Evolutionary conservation across 2,329 filamentous ascomycete genomes (phyloP), one percentile per base, ranked within the genome.

Genomic region (Fusarium armeniacum): DNA sequence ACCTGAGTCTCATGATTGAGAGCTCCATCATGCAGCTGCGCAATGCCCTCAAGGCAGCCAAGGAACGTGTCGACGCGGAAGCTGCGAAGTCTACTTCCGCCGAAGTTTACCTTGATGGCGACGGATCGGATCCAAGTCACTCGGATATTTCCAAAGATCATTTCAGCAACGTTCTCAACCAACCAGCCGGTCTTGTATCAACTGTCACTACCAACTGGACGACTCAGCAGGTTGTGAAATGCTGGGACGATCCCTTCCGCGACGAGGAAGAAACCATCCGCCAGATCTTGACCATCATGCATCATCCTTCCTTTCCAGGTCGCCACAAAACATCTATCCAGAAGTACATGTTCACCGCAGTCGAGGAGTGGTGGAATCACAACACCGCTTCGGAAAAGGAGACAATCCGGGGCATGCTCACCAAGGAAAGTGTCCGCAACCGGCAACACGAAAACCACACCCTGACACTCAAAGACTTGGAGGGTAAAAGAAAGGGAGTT

Each of bases 11-110:
- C 0, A 97, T 95, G 80, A 87, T 98, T 63, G 89, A 93, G 61
- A 94, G 94, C 2, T 90, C 98, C 75, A 97, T 98, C 78, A 91
- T 90, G 57, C 88, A 92, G 45, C 91, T 94, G 5, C 93, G 93
- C 13, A 89, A 93, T 73, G 88, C 89, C 26, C 84, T 98, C 32
- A 96, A 66, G 30, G 75, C 75, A 1, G 75, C 75, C 2, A 77
- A 77, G 46, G 72, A 75, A 3, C 67, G 72, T 0, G 75, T 77
- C 5, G 75, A 77, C 16, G 73, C 75, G 13, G 75, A 77, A 22
- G 75, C 75, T 11, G 75, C 75, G 87, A 91, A 7, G 85, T 88
- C 46, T 77, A 88, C 72, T 81, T 89, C 74, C 76, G 83, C 70
- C 81, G 90, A 58, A 87, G 87, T 73, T 86, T 30, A 91, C 90